Conservation (phyloP, 2,329 filamentous ascomycete species). For the Sporothrix phasma region DNA sequence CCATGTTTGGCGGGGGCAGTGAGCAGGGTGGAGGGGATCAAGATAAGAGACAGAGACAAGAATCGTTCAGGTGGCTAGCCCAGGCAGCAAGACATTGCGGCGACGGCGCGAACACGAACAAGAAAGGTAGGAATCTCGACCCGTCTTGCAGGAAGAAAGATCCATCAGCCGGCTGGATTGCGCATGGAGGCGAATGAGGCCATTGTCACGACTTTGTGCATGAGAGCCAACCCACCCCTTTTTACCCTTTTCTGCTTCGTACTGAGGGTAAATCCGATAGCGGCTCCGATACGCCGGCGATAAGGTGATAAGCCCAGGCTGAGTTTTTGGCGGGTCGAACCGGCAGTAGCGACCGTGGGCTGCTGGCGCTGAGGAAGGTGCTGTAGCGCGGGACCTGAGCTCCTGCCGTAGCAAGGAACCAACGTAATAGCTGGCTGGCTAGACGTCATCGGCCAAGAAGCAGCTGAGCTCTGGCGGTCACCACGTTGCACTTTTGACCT, state of each 20-base stretch:
- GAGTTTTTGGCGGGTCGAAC: background rate
- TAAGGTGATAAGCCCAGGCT: background rate
- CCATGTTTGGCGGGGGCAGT: background rate
- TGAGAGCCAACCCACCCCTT: background rate
- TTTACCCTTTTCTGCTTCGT: no score
- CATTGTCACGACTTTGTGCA: conserved; percentile 3
- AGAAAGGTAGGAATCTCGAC: background rate
- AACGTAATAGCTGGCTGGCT: background rate
- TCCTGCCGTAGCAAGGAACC: background rate
- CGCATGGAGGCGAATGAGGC: conserved; percentile 6
- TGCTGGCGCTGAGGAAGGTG: background rate
- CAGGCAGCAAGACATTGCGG: background rate
- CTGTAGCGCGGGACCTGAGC: background rate
- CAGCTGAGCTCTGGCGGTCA: background rate
- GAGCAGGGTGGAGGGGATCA: background rate
- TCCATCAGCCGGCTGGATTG: background rate
- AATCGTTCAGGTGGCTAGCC: background rate
- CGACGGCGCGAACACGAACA: background rate
- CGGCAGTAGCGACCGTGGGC: background rate
- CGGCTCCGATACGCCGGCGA: background rate
- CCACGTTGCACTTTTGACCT: background rate
- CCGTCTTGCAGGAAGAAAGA: background rate
- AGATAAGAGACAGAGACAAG: background rate
- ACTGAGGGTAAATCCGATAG: background rate
- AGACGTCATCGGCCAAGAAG: conserved; percentile 1